phyloP scores from a whole-genome alignment of 306 rosid species.

The Medicago lupulina region DNA sequence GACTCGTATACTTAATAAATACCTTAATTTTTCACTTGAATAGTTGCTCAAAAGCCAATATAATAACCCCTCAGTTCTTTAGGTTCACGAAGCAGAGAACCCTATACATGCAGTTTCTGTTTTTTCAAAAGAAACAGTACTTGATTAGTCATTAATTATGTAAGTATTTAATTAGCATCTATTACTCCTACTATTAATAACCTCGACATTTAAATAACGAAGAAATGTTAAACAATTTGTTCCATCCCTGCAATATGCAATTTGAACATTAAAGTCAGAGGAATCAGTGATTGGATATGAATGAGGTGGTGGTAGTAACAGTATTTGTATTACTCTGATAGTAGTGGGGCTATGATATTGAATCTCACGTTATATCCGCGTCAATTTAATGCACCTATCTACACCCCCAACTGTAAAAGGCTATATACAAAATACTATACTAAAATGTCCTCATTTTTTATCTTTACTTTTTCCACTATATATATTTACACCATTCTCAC shows the following conservation, averaged over 20 bases:
- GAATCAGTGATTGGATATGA: slow-evolving; percentile 25
- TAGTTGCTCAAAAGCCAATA: too few relatives aligned
- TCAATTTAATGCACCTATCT: slow-evolving; percentile 73
- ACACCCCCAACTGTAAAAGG: slow-evolving; percentile 58
- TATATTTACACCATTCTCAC: slow-evolving; percentile 34
- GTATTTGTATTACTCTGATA: not conserved
- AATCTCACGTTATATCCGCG: slow-evolving; percentile 75
- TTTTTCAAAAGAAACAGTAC: not conserved
- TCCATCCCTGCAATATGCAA: slow-evolving; percentile 24
- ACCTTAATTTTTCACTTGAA: too few relatives aligned
- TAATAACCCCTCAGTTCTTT: too few relatives aligned
- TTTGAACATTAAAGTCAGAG: not conserved
- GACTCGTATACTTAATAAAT: too few relatives aligned
- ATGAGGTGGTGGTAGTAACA: slow-evolving; percentile 16
- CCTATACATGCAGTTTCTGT: not conserved
- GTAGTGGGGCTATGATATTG: slow-evolving; percentile 38
- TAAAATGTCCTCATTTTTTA: not conserved
- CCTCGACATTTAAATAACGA: not conserved
- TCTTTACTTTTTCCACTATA: slow-evolving; percentile 10
- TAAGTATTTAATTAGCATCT: not conserved
- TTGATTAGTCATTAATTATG: not conserved
- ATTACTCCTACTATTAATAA: not conserved
- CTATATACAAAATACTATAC: not conserved
- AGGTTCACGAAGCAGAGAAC: not conserved
- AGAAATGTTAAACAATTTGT: not conserved